These are phyloP conservation scores for Tolypocladium album DNA, from an alignment of 2,329 filamentous ascomycete genomes.

Conservation along the genomic window DNA sequence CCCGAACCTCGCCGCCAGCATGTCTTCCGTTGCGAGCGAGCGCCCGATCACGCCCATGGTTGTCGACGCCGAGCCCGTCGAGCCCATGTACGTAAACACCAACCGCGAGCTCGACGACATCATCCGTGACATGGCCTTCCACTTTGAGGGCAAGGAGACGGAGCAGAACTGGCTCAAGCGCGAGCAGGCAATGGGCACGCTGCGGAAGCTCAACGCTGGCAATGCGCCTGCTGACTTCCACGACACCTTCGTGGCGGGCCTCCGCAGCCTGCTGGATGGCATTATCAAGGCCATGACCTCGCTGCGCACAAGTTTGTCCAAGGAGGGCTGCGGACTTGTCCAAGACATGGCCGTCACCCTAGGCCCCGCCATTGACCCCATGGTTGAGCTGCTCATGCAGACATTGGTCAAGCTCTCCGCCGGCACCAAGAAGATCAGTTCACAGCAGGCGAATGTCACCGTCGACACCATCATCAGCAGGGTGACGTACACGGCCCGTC, in stretches of 20 bases:
- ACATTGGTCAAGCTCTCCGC: slow-evolving; percentile 82
- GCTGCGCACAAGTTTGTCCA: slow-evolving; percentile 79
- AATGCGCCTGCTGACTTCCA: slow-evolving; percentile 73
- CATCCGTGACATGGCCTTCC: slow-evolving; percentile 67
- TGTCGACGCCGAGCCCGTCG: slow-evolving; percentile 58
- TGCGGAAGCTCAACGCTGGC: slow-evolving; percentile 70
- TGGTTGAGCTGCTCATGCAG: slow-evolving; percentile 85
- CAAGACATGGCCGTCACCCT: slow-evolving; percentile 74
- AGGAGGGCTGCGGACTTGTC: slow-evolving; percentile 72
- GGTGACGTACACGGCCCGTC: slow-evolving; percentile 66
- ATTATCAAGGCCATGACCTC: slow-evolving; percentile 80
- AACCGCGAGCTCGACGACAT: slow-evolving; percentile 80
- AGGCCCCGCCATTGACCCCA: slow-evolving; percentile 70
- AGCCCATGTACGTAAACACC: slow-evolving; percentile 76
- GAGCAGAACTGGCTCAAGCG: slow-evolving; percentile 86
- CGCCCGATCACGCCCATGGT: slow-evolving; percentile 50
- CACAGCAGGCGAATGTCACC: slow-evolving; percentile 69
- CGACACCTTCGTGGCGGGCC: slow-evolving; percentile 55
- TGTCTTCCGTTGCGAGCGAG: slow-evolving; percentile 36
- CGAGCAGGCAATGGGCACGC: slow-evolving; percentile 67
- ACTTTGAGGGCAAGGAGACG: slow-evolving; percentile 80
- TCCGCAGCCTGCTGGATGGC: slow-evolving; percentile 71
- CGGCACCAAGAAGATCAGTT: slow-evolving; percentile 85
- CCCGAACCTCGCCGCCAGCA: slow-evolving; percentile 36
- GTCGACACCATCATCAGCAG: slow-evolving; percentile 73